Base-by-base conservation (phyloP, 345 rosid species). In the Eucalyptus camaldulensis region DNA sequence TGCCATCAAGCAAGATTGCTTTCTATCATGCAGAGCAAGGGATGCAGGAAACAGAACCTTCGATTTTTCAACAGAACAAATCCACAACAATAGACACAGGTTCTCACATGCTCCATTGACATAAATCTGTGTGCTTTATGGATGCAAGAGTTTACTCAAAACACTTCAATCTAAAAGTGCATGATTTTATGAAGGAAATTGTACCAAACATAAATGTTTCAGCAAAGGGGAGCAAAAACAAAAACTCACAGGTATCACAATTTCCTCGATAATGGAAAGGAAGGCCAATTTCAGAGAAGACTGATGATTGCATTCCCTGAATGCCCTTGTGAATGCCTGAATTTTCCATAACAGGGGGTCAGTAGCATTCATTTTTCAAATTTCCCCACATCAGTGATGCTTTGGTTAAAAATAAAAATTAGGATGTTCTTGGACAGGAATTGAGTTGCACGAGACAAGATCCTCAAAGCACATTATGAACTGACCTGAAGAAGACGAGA, bases 241-340 rank as follows among this genome's bases (percentile, higher is more conserved):
- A 50, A 31, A 54, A 80, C 98, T 94, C 93, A 98, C 99, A 90
- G 95, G 94, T 89, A 96, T 91, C 87, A 95, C 90, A 95, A 98
- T 89, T 93, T 96, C 94, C 91, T 95, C 94, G 45, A 95, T 87
- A 31, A 87, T 89, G 65, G 95, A 90, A 88, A 97, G 93, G 92
- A 96, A 98, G 49, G 96, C 94, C 88, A 95, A 58, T 88, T 93
- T 97, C 49, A 96, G 92, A 50, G 92, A 51, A 90, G 98, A 96
- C 86, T 91, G 96, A 56, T 95, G 95, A 90, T 92, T 92, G 91
- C 97, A 96, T 87, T 89, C 90, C 90, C 87, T 94, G 91, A 95
- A 97, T 88, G 97, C 90, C 89, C 29, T 76, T 24, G 97, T 96
- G 93, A 98, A 98, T 87, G 98, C 98, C 99, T 97, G 96, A 88